Conservation (phyloP, 2,329 filamentous ascomycete genomes). For the Aspergillus bombycis region DNA sequence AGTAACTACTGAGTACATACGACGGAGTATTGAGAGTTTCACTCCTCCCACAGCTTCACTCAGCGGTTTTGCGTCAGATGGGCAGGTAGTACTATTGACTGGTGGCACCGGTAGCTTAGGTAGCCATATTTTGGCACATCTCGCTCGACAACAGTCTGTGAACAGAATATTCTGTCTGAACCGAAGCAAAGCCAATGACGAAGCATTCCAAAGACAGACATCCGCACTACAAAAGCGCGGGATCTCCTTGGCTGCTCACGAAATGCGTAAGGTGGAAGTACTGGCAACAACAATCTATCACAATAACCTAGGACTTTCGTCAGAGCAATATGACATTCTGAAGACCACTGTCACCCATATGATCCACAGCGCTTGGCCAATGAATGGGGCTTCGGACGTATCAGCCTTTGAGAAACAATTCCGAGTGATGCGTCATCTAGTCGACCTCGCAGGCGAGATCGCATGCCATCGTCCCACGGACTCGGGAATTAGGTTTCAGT, state of each 20-base stretch:
- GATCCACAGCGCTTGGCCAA: slow-evolving; percentile 25
- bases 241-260: slow-evolving; percentile 22
- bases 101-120: slow-evolving; percentile 47
- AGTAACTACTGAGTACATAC: slow-evolving; percentile 27
- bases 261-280: slow-evolving; percentile 47
- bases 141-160: slow-evolving; percentile 35
- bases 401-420: slow-evolving; percentile 29
- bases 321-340: slow-evolving; percentile 43
- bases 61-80: background rate
- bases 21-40: slow-evolving; percentile 27
- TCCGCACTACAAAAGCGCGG: slow-evolving; percentile 33
- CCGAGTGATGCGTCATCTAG: slow-evolving; percentile 54
- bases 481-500: slow-evolving; percentile 38
- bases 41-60: background rate
- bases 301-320: slow-evolving; percentile 52
- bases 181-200: slow-evolving; percentile 32
- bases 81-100: slow-evolving; percentile 43
- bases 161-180: slow-evolving; percentile 52
- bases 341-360: slow-evolving; percentile 51
- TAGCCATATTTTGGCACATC: slow-evolving; percentile 43
- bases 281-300: slow-evolving; percentile 54
- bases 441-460: slow-evolving; percentile 46
- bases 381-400: slow-evolving; percentile 6
- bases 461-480: slow-evolving; percentile 16
- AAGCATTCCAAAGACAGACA: slow-evolving; percentile 38